phyloP scores from a whole-genome alignment of 495 filamentous ascomycete genomes.

The Aspergillus avenaceus region DNA sequence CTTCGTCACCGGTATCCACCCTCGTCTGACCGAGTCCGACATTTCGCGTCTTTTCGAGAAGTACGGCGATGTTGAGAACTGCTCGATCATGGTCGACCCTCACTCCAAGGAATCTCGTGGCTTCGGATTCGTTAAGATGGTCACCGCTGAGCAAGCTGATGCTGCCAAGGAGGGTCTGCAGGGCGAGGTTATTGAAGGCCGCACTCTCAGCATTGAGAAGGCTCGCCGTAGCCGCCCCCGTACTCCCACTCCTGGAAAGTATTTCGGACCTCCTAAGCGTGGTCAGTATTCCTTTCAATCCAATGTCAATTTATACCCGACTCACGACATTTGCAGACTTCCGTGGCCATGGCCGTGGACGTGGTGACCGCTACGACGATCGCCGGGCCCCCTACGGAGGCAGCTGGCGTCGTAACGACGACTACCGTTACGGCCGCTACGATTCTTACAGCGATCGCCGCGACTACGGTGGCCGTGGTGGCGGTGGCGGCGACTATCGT shows the following conservation, averaged over 20 bases:
- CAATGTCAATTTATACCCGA: not conserved
- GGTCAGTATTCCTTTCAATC: constrained; percentile 53
- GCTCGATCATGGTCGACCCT: constrained; percentile 98
- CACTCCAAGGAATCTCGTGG: constrained; percentile 98
- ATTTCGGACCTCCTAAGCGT: constrained; percentile 97
- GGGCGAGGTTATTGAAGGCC: constrained; percentile 91
- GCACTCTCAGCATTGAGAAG: constrained; percentile 98
- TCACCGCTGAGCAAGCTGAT: constrained; percentile 86
- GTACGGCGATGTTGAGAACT: constrained; percentile 97
- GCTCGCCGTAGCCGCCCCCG: constrained; percentile 89
- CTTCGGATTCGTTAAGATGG: constrained; percentile 99
- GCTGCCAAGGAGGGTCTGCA: constrained; percentile 95
- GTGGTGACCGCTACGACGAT: constrained; percentile 51
- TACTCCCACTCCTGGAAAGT: constrained; percentile 96
- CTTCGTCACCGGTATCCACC: constrained; percentile 97
- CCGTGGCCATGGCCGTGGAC: constrained; percentile 45
- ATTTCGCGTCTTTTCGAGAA: constrained; percentile 96
- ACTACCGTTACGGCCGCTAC: constrained; percentile 48
- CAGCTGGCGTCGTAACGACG: constrained; percentile 43
- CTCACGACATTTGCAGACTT: constrained; percentile 40
- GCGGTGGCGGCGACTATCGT: constrained; percentile 46
- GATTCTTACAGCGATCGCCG: constrained; percentile 58
- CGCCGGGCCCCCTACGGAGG: constrained; percentile 52
- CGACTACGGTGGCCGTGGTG: constrained; percentile 48
- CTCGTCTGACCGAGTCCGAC: constrained; percentile 84